phyloP scores from a whole-genome alignment of 768 basidiomycete species.

The Hericium rajendrae region DNA sequence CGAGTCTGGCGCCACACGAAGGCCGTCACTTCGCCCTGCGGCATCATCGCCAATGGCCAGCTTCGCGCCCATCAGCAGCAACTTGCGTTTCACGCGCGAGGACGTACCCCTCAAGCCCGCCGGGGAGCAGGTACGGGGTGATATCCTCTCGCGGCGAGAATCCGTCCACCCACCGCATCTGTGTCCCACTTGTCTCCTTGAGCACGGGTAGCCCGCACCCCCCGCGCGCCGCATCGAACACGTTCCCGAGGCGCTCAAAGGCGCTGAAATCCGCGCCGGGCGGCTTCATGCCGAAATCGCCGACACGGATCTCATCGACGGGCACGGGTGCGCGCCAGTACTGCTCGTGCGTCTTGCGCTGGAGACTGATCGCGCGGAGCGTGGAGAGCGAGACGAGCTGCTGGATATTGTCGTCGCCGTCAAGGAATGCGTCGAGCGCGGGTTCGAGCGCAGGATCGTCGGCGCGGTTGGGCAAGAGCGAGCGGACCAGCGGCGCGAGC shows the following conservation, averaged over 20 bases:
- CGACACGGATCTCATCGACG: neutral
- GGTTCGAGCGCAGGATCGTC: constrained; percentile 4
- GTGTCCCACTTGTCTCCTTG: constrained; percentile 6
- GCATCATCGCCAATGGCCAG: constrained; percentile 10
- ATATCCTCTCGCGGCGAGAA: constrained; percentile 6
- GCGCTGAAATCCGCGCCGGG: constrained; percentile 5
- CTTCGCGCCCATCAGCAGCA: neutral
- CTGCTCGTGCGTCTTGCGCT: constrained; percentile 5
- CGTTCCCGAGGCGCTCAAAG: constrained; percentile 9
- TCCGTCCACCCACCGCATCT: constrained; percentile 1
- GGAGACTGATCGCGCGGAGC: constrained; percentile 7
- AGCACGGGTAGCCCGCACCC: neutral
- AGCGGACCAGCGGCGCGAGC: constrained; percentile 8
- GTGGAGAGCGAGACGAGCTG: constrained; percentile 7
- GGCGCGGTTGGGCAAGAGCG: constrained; percentile 5
- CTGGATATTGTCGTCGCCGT: constrained; percentile 5
- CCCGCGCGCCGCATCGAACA: neutral
- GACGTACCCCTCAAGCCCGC: constrained; percentile 4
- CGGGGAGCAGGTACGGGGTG: constrained; percentile 2
- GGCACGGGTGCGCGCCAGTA: constrained; percentile 9
- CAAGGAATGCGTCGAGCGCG: constrained; percentile 11
- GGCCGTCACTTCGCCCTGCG: constrained; percentile 2
- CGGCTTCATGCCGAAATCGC: constrained; percentile 9
- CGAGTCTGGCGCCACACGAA: constrained; percentile 7
- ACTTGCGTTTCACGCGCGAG: neutral